Base-by-base conservation (phyloP, 2,329 filamentous ascomycete genomes). In the Geoglossum cookeanum region DNA sequence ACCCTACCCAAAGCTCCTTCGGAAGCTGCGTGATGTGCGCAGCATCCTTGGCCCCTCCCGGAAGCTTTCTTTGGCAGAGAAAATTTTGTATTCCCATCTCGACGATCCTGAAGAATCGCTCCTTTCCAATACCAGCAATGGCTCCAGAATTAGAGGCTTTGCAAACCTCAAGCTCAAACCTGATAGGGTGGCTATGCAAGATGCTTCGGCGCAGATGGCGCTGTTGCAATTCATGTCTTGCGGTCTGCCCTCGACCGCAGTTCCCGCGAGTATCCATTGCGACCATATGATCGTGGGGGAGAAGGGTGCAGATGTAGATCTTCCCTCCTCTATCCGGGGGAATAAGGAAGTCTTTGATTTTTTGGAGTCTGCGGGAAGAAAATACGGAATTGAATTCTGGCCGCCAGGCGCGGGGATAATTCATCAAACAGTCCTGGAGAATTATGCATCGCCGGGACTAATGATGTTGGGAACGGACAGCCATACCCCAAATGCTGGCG, bases 391-490 rank as follows among this genome's bases (percentile, higher is more conserved):
- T 68, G 89, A 95, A 69, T 95, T 95, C 67, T 95, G 89, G 90
- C 87, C 88, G 1, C 89, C 89, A 0, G 90, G 90, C 59, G 89
- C 90, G 6, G 90, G 89, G 61, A 95, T 95, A 63, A 95, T 98
- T 63, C 92, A 98, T 72, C 92, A 98, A 78, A 94, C 87, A 56
- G 92, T 98, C 27, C 73, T 98, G 64, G 92, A 98, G 75, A 97
- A 98, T 73, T 98, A 98, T 68, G 87, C 90, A 37, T 82, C 91
- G n/a, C 92, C 92, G 22, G 92, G 92, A 55, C 72, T 97, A 64
- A 96, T 98, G 90, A 97, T 98, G 89, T 79, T 98, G 45, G 92
- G 92, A 58, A 98, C 92, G 33, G 92, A 98, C 71, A 94, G 87
- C 66, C 92, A 98, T 71, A 96, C 89, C 51, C 92, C 92, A 48